phyloP scores from a whole-genome alignment of 129 eudicot species.

The Oenanthe sinensis region DNA sequence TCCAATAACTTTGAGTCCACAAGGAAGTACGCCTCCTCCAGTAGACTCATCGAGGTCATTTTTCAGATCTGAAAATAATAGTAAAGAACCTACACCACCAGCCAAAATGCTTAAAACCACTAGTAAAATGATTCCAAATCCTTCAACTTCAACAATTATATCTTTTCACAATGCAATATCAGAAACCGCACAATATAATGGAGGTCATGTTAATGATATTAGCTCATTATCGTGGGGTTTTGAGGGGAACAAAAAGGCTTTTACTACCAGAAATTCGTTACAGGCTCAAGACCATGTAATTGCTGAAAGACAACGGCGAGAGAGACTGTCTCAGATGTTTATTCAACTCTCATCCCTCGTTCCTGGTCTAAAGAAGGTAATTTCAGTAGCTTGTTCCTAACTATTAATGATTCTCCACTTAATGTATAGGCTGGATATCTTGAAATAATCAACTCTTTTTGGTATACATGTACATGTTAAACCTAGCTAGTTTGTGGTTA shows the following conservation, averaged over 20 bases:
- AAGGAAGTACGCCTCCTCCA: neutral
- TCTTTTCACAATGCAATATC: constrained; percentile 3
- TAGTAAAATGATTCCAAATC: neutral
- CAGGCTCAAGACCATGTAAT: constrained; percentile 58
- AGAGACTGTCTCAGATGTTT: constrained; percentile 49
- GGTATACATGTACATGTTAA: neutral
- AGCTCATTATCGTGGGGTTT: neutral
- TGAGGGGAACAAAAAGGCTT: neutral
- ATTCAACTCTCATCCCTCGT: constrained; percentile 48
- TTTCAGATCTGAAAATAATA: neutral
- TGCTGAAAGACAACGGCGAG: constrained; percentile 72
- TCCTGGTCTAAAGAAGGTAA: constrained; percentile 52
- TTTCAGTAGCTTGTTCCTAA: neutral
- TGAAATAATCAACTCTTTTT: neutral
- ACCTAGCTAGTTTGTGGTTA: neutral
- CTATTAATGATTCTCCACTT: neutral
- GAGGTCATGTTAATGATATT: neutral
- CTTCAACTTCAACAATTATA: constrained; percentile 12
- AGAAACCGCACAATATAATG: neutral
- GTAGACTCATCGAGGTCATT: neutral
- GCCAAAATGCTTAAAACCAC: neutral
- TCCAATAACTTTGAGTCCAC: neutral
- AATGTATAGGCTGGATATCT: neutral
- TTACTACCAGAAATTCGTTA: constrained; percentile 26
- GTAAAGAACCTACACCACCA: neutral